Conservation (phyloP, 768 basidiomycete genomes). For the Lentinula guzmanii region DNA sequence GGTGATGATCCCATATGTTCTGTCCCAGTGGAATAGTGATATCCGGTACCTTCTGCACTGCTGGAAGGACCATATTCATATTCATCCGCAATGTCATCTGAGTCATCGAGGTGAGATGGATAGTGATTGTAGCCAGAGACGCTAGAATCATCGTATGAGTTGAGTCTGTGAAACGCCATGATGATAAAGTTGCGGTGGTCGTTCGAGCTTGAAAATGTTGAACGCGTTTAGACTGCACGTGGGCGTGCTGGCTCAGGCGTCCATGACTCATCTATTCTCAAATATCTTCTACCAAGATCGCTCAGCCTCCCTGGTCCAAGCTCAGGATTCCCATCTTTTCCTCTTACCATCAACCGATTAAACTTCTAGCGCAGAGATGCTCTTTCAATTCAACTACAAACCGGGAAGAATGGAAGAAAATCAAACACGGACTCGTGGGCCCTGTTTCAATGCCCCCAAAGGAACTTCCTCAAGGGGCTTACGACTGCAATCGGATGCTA, state of each 20-base stretch:
- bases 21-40: slow-evolving; percentile 6
- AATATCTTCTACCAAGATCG: too few species aligned
- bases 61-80: slow-evolving; percentile 3
- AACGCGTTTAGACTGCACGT: background rate
- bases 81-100: slow-evolving; percentile 3
- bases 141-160: slow-evolving; percentile 1
- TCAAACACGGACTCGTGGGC: too few species aligned
- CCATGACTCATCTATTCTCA: too few species aligned
- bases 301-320: too few species aligned
- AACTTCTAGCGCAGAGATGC: too few species aligned
- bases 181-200: background rate
- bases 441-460: too few species aligned
- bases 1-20: slow-evolving; percentile 4
- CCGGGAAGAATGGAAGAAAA: too few species aligned
- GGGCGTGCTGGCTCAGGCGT: background rate
- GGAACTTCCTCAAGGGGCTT: too few species aligned
- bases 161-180: slow-evolving; percentile 9
- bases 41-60: background rate
- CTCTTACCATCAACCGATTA: too few species aligned
- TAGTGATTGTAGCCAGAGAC: background rate
- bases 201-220: background rate
- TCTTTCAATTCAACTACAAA: too few species aligned
- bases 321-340: too few species aligned
- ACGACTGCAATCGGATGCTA: too few species aligned
- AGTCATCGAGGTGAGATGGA: background rate